Evolutionary conservation across 1,139 yeast genomes (phyloP), one percentile per base, ranked within the genome.

Genomic region (Candida tropicalis): DNA sequence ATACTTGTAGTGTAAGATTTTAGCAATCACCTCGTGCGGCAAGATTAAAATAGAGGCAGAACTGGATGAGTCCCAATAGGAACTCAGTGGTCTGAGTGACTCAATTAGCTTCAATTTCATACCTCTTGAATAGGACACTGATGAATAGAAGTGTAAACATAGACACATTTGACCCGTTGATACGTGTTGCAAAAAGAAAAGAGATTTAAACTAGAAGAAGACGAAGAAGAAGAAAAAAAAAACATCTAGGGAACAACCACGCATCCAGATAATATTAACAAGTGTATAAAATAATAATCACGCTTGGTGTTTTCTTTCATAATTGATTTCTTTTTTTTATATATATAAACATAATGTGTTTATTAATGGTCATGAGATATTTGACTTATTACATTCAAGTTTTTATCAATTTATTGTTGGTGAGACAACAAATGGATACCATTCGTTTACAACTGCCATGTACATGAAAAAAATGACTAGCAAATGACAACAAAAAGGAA

Each of bases 11-110:
- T 23, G 13, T 12, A 43, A 33, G 13, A 43, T 40, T 15, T 37
- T 20, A 28, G 20, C 15, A 8, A 43, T 39, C 9, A 37, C 15
- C 31, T 43, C 46, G 16, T 39, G 32, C 4, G 46, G 43, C 25
- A 43, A 35, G 6, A 33, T 18, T 9, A 36, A 12, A 5, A 43
- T 26, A 24, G 43, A 31, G 10, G 26, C 13, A 8, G 34, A n/a
- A n/a, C 12, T 13, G 8, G n/a, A 3, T 8, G n/a, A 13, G 18
- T 18, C 5, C 11, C n/a, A 17, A n/a, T 18, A 2, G 15, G 17
- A 15, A 12, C 9, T 31, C 3, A 18, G 24, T 31, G 35, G 12
- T 12, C 3, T 17, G 7, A n/a, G 8, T 18, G 35, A 31, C 11
- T 31, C 35, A 18, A 31, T 31, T 5, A 18, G n/a, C 7, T 31